Base-by-base conservation (phyloP, 2,329 filamentous ascomycete genomes). In the Colletotrichum sp. region DNA sequence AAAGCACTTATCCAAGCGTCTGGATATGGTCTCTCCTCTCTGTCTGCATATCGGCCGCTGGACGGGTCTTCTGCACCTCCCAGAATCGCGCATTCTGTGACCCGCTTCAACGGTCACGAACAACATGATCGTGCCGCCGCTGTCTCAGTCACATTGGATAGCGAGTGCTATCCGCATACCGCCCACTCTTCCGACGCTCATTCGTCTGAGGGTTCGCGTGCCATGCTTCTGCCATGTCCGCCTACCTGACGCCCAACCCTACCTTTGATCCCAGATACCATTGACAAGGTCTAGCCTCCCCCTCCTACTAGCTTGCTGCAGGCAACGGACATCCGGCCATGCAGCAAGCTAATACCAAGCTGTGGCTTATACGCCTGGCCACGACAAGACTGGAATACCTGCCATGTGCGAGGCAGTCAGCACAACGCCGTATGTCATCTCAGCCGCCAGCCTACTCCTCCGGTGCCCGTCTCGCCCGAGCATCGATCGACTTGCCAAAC, bases 341-440 rank as follows among this genome's bases (percentile, higher is more conserved):
- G 66, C 74, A 67, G 32, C 52, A 28, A 57, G 38, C 60, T 57
- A 63, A 57, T 28, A 63, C 52, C 60, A 71, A 67, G 48, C 28
- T 69, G 74, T 68, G 58, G 60, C 60, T 71, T 71, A 63, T 55
- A 63, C 74, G 71, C 24, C 67, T 76, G 60, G 38, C n/a, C 34
- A 66, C 57, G 52, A 16, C 72, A 21, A 52, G 38, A 36, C 60
- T 71, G 26, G n/a, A 70, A 55, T 52, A 67, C 61, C 60, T 75
- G 63, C 72, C 66, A 70, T 70, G 55, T 75, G 66, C 71, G 26
- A 71, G 63, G 72, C 57, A 70, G 66, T 75, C 71, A 76, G 74
- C 71, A 65, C 65, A 15, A 70, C 38, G 52, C 48, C 66, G 32
- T 57, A 63, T 75, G 66, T 70, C 66, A 75, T 67, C 71, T 69